These are phyloP conservation scores for Botryotinia convoluta DNA, from an alignment of 2,329 filamentous ascomycete species.

Conservation along the genomic window DNA sequence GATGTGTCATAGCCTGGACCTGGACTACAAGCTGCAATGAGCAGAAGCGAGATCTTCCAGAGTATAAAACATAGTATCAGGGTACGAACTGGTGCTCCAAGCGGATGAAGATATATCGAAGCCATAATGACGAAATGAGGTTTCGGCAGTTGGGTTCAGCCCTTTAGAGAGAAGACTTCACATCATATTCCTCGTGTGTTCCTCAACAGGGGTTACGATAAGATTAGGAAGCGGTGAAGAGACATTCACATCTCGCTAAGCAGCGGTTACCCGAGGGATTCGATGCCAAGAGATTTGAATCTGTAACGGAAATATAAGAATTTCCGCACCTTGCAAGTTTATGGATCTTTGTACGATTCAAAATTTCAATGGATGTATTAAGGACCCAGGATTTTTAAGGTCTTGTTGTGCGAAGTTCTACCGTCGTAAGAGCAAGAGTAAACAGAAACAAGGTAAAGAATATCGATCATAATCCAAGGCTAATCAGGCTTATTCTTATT, in stretches of 20 bases:
- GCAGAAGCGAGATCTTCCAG: constrained; percentile 69
- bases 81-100: constrained; percentile 29
- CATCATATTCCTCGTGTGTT: constrained; percentile 8
- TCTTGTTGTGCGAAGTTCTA: constrained; percentile 1
- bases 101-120: constrained; percentile 11
- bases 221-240: constrained; percentile 16
- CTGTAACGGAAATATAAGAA: background rate
- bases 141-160: constrained; percentile 16
- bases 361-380: background rate
- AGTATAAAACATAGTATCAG: constrained; percentile 47
- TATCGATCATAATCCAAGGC: background rate
- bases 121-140: constrained; percentile 11
- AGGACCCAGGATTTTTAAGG: background rate
- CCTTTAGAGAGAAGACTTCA: constrained; percentile 18
- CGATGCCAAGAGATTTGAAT: background rate
- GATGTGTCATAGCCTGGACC: constrained; percentile 75
- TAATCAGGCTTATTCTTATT: background rate
- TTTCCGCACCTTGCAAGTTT: constrained; percentile 1
- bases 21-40: constrained; percentile 57
- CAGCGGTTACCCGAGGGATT: background rate
- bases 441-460: background rate
- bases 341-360: background rate
- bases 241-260: background rate
- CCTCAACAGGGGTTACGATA: constrained; percentile 9
- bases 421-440: background rate